These are phyloP conservation scores for Bryum argenteum DNA, from an alignment of 225 moss, liverwort and hornwort species.

Conservation along the genomic window DNA sequence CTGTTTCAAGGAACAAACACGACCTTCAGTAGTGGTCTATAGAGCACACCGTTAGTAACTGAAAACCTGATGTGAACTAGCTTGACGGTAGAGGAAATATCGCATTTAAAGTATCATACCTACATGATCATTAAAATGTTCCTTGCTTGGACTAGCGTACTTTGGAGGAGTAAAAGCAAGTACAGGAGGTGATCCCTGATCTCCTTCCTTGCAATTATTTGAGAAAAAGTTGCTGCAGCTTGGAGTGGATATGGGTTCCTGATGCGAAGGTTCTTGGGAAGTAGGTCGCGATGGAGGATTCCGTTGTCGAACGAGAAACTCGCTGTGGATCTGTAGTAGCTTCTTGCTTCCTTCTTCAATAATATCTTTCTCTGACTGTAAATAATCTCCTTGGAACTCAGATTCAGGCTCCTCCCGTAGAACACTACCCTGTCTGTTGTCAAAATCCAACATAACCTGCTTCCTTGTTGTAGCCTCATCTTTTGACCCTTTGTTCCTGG, in stretches of 20 bases:
- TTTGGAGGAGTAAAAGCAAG: background rate
- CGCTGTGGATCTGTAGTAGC: conserved; percentile 2
- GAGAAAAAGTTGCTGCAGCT: background rate
- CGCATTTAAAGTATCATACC: background rate
- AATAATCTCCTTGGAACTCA: conserved; percentile 13
- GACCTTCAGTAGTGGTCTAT: too few species aligned
- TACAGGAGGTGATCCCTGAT: background rate
- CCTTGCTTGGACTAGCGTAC: background rate
- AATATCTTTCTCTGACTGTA: conserved; percentile 1
- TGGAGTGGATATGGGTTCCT: background rate
- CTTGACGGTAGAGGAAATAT: background rate
- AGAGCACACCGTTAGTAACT: too few species aligned
- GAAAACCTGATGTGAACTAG: too few species aligned
- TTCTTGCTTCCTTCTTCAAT: conserved; percentile 23
- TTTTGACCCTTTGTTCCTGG: background rate
- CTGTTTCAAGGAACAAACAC: too few species aligned
- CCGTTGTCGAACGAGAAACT: background rate
- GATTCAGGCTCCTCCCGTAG: background rate
- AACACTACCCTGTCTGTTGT: background rate
- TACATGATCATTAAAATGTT: background rate
- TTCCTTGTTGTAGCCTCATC: background rate
- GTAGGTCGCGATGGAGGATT: background rate
- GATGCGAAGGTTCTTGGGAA: background rate
- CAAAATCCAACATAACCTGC: background rate
- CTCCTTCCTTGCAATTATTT: background rate